Conservation (phyloP, 441 rosid species). For the Erodium moschatum region DNA sequence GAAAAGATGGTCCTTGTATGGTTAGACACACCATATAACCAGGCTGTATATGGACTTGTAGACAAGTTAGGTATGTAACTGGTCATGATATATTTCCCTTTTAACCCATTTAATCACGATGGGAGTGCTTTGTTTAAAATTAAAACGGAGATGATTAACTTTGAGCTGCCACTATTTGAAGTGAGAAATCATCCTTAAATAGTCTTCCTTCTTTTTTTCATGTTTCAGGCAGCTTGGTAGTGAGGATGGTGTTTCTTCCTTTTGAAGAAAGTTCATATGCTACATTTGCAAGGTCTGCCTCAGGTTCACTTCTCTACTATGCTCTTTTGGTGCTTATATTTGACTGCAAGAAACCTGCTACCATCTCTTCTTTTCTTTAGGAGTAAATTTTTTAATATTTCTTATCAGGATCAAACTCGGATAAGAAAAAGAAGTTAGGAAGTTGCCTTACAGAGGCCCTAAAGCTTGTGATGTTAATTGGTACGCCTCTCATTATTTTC, state of each 20-base stretch:
- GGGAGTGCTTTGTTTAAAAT: slow-evolving; percentile 10
- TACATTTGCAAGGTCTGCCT: slow-evolving; percentile 91
- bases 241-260: slow-evolving; percentile 85
- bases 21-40: slow-evolving; percentile 91
- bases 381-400: slow-evolving; percentile 8
- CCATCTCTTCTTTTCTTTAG: neutral
- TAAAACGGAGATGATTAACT: slow-evolving; percentile 5
- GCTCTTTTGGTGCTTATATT: slow-evolving; percentile 10
- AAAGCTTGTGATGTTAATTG: slow-evolving; percentile 79
- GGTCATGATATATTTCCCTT: slow-evolving; percentile 13
- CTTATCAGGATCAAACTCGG: slow-evolving; percentile 45
- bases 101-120: neutral
- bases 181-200: slow-evolving; percentile 10
- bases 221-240: slow-evolving; percentile 78
- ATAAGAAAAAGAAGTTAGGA: slow-evolving; percentile 51
- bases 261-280: slow-evolving; percentile 90
- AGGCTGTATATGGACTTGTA: slow-evolving; percentile 88
- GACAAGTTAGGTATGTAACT: slow-evolving; percentile 66
- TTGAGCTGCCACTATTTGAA: slow-evolving; percentile 12
- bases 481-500: slow-evolving; percentile 28
- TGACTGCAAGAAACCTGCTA: neutral
- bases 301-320: slow-evolving; percentile 73
- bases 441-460: slow-evolving; percentile 64
- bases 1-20: slow-evolving; percentile 89
- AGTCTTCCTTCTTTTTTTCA: slow-evolving; percentile 12